These are phyloP conservation scores for Talaromyces liani DNA, from an alignment of 495 filamentous ascomycete species.

Conservation along the genomic window DNA sequence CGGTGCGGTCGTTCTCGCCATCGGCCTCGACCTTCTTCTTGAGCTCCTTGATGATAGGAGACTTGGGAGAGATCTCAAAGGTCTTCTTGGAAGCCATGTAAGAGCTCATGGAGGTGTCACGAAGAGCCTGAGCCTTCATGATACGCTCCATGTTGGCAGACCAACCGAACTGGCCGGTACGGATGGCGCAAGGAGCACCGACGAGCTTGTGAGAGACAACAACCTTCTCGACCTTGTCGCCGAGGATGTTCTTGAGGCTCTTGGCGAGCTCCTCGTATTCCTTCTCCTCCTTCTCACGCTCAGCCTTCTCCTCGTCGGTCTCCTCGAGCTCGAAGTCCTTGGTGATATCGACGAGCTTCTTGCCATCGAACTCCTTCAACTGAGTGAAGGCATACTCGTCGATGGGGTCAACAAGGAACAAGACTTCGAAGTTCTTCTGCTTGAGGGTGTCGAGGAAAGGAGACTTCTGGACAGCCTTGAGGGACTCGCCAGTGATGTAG, in stretches of 20 bases:
- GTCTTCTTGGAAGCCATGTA: slow-evolving; percentile 99
- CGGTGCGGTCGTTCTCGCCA: slow-evolving; percentile 94
- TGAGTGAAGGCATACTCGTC: slow-evolving; percentile 99
- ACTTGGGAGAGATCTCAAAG: slow-evolving; percentile 99
- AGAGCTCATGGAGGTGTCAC: slow-evolving; percentile 97
- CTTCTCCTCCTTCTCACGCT: slow-evolving; percentile 95
- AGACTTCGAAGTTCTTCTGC: slow-evolving; percentile 99
- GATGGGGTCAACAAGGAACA: slow-evolving; percentile 98
- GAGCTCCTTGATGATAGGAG: slow-evolving; percentile 94
- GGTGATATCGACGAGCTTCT: slow-evolving; percentile 99
- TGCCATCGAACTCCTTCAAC: slow-evolving; percentile 99
- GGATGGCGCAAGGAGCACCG: slow-evolving; percentile 94
- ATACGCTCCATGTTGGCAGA: slow-evolving; percentile 99
- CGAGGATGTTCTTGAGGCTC: slow-evolving; percentile 95
- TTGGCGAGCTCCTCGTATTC: slow-evolving; percentile 91
- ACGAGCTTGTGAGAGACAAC: slow-evolving; percentile 97
- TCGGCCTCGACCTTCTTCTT: slow-evolving; percentile 97
- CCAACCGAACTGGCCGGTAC: slow-evolving; percentile 99
- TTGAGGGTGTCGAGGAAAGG: slow-evolving; percentile 98
- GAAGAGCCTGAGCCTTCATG: slow-evolving; percentile 99
- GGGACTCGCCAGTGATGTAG: slow-evolving; percentile 99
- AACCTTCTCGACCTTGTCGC: slow-evolving; percentile 99
- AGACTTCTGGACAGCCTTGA: slow-evolving; percentile 96
- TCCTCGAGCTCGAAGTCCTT: slow-evolving; percentile 99
- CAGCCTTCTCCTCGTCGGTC: slow-evolving; percentile 97